phyloP scores from a whole-genome alignment of 768 basidiomycete genomes.

The Xerocomus potaroensis region DNA sequence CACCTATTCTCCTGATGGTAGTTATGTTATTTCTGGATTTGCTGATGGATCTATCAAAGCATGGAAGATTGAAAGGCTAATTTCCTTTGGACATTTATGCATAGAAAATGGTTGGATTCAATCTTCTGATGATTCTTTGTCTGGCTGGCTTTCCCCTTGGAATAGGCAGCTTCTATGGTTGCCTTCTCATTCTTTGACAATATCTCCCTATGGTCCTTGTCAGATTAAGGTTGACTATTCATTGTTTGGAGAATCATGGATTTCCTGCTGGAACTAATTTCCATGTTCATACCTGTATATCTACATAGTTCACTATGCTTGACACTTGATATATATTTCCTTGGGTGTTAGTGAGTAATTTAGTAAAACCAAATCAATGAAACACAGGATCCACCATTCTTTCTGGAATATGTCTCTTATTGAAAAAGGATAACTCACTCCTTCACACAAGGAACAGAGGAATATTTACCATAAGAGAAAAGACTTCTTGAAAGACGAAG shows the following conservation, averaged over 20 bases:
- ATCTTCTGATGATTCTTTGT: not conserved
- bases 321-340: too few relatives aligned
- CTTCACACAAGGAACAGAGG: too few relatives aligned
- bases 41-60: not conserved
- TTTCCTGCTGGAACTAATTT: not conserved
- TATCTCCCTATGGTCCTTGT: not conserved
- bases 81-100: not conserved
- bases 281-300: too few relatives aligned
- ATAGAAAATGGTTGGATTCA: slow-evolving; percentile 4
- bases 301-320: too few relatives aligned
- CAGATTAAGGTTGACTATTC: not conserved
- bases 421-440: too few relatives aligned
- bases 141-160: slow-evolving; percentile 9
- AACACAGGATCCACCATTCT: too few relatives aligned
- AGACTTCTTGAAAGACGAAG: too few relatives aligned
- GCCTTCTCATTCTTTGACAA: not conserved
- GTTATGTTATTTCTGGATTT: not conserved
- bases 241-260: not conserved
- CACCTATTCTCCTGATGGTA: slow-evolving; percentile 3
- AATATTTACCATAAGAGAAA: too few relatives aligned
- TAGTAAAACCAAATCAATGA: too few relatives aligned
- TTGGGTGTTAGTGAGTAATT: too few relatives aligned
- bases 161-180: not conserved
- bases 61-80: not conserved
- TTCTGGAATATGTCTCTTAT: too few relatives aligned